These are phyloP conservation scores for Phytophthora sp. DNA, from an alignment of 352 stramenopile genomes.

Conservation along the genomic window DNA sequence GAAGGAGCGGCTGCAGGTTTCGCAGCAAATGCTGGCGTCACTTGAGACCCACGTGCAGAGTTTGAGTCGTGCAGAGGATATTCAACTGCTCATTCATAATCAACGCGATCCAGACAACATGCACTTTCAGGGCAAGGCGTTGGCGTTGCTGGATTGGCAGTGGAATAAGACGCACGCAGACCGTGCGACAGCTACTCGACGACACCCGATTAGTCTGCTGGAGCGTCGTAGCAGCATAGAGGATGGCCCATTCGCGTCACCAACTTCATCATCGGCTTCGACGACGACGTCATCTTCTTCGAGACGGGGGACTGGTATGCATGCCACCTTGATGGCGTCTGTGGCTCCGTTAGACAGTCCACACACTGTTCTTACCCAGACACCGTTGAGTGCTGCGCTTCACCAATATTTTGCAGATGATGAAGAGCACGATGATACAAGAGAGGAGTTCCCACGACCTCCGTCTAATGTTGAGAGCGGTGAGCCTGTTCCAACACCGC, in stretches of 20 bases:
- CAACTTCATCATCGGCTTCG: slow-evolving; percentile 32
- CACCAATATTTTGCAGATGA: slow-evolving; percentile 59
- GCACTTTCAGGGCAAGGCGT: slow-evolving; percentile 87
- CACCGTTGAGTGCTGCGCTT: slow-evolving; percentile 60
- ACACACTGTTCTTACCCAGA: slow-evolving; percentile 59
- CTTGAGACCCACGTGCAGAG: slow-evolving; percentile 66
- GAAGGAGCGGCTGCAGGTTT: slow-evolving; percentile 69
- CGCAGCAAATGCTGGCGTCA: slow-evolving; percentile 61
- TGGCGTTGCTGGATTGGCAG: slow-evolving; percentile 88
- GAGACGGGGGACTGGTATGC: slow-evolving; percentile 1
- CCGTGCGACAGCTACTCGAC: slow-evolving; percentile 13
- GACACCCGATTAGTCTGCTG: slow-evolving; percentile 28
- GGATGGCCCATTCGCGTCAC: slow-evolving; percentile 21
- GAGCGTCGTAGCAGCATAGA: slow-evolving; percentile 40
- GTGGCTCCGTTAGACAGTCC: slow-evolving; percentile 35
- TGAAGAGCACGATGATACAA: slow-evolving; percentile 13
- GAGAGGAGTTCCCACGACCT: slow-evolving; percentile 7
- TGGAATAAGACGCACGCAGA: slow-evolving; percentile 66
- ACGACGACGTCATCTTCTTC: slow-evolving; percentile 24
- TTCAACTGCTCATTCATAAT: slow-evolving; percentile 87
- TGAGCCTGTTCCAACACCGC: slow-evolving; percentile 10
- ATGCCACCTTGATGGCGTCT: slow-evolving; percentile 9
- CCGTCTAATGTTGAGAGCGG: slow-evolving; percentile 5
- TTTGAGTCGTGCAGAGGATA: slow-evolving; percentile 79
- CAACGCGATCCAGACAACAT: slow-evolving; percentile 85